Percentiles rank a stretch among this genome's conserved stretches.
phyloP scores from a whole-genome alignment of 1,284 basidiomycete genomes.

The Jaminaea rosea region DNA sequence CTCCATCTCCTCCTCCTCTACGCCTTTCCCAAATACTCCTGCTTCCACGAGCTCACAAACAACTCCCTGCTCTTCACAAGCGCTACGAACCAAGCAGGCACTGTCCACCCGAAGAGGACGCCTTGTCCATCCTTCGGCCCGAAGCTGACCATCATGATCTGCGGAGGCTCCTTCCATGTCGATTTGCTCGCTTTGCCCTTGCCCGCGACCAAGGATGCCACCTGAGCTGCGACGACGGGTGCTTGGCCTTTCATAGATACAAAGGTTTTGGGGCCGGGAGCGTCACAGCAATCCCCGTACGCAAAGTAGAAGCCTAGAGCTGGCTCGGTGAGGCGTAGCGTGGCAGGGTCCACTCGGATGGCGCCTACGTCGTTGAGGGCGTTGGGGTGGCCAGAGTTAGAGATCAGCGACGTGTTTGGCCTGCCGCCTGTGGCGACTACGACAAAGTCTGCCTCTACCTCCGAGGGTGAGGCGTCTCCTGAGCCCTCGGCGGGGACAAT shows the following conservation, averaged over 20 bases:
- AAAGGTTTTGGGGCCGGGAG: constrained; percentile 22
- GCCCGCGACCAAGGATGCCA: background rate
- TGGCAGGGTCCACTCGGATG: constrained; percentile 43
- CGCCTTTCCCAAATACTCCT: too few species aligned
- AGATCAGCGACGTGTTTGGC: constrained; percentile 48
- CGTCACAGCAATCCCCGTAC: constrained; percentile 33
- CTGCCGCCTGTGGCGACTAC: constrained; percentile 49
- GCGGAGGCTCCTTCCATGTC: background rate
- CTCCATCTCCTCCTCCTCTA: too few species aligned
- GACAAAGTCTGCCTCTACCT: constrained; percentile 48
- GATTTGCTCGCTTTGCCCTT: constrained; percentile 15
- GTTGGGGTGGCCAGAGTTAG: constrained; percentile 29
- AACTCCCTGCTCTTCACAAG: too few species aligned
- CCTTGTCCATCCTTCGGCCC: background rate
- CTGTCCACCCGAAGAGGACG: too few species aligned
- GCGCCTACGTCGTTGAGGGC: constrained; percentile 36
- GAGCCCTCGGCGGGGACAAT: too few species aligned
- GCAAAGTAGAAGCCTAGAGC: constrained; percentile 25
- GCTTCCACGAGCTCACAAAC: too few species aligned
- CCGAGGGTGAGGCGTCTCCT: constrained; percentile 1
- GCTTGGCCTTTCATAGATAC: constrained; percentile 16
- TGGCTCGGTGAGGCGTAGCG: constrained; percentile 13
- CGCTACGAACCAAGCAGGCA: too few species aligned
- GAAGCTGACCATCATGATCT: background rate
- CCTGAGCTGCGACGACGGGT: constrained; percentile 8